These are phyloP conservation scores for Pterothamnion heteromorphum DNA, from an alignment of 31 red algal species.

Conservation along the genomic window DNA sequence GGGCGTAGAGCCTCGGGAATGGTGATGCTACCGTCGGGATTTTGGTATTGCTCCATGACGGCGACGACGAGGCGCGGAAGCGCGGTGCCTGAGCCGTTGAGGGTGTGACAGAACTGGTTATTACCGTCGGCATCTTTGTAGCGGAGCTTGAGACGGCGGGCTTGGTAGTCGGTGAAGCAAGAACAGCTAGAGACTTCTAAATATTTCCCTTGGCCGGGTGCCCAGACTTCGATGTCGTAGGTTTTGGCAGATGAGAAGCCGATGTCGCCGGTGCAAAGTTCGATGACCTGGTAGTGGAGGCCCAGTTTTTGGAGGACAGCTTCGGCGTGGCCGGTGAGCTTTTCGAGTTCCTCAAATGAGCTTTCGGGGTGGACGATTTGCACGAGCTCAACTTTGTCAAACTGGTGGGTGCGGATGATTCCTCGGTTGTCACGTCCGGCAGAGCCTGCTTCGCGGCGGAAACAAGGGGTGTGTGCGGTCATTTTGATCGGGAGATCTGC, in stretches of 20 bases:
- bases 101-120: conserved; percentile 75
- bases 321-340: conserved; percentile 11
- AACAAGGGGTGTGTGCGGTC: conserved; percentile 36
- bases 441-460: conserved; percentile 44
- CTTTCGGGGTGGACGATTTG: conserved; percentile 10
- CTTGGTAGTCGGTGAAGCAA: conserved; percentile 96
- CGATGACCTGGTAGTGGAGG: conserved; percentile 79
- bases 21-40: conserved; percentile 67
- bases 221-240: conserved; percentile 99
- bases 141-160: conserved; percentile 83
- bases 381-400: conserved; percentile 51
- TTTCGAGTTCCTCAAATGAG: background rate
- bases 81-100: conserved; percentile 91
- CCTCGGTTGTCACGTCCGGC: conserved; percentile 27
- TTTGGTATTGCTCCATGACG: conserved; percentile 84
- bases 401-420: conserved; percentile 50
- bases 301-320: conserved; percentile 53
- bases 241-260: conserved; percentile 86
- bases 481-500: conserved; percentile 23
- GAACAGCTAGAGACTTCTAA: conserved; percentile 79
- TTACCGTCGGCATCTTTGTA: conserved; percentile 68
- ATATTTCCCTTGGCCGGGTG: conserved; percentile 73
- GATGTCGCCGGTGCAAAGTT: conserved; percentile 86
- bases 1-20: conserved; percentile 81
- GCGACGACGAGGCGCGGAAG: conserved; percentile 84